Percentiles rank a stretch among this genome's conserved stretches.
phyloP scores from a whole-genome alignment of 441 rosid genomes.

The Pelargonium citronellum region DNA sequence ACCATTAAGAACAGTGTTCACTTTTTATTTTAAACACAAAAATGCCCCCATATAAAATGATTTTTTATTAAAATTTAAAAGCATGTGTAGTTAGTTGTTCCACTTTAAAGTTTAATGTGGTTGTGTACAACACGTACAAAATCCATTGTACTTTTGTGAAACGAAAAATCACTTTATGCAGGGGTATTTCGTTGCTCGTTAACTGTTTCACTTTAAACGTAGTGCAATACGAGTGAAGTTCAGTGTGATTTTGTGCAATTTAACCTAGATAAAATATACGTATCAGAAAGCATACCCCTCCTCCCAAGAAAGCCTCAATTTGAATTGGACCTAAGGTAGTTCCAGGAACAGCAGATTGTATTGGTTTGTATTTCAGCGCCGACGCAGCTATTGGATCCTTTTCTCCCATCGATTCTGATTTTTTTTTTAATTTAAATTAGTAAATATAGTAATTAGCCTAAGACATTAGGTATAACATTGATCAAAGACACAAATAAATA shows the following conservation, averaged over 20 bases:
- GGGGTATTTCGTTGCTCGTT: too few relatives aligned
- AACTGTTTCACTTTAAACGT: too few relatives aligned
- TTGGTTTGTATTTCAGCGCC: slow-evolving; percentile 79
- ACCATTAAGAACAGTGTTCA: too few relatives aligned
- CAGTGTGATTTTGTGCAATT: not conserved
- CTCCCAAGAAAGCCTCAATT: slow-evolving; percentile 84
- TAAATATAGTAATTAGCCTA: not conserved
- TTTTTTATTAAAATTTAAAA: too few relatives aligned
- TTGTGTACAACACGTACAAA: too few relatives aligned
- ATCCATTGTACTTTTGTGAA: too few relatives aligned
- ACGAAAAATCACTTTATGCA: too few relatives aligned
- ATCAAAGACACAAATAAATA: slow-evolving; percentile 1
- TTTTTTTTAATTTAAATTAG: not conserved
- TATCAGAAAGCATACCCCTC: slow-evolving; percentile 55
- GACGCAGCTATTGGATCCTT: slow-evolving; percentile 91
- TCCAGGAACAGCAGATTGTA: slow-evolving; percentile 98
- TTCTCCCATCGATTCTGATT: slow-evolving; percentile 66
- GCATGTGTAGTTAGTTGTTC: too few relatives aligned
- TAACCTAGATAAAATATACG: not conserved
- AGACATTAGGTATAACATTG: not conserved
- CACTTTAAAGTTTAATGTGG: too few relatives aligned
- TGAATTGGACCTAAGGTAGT: slow-evolving; percentile 94
- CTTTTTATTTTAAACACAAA: too few relatives aligned
- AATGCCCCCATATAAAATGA: too few relatives aligned
- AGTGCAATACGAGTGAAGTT: too few relatives aligned